phyloP scores from a whole-genome alignment of 345 rosid genomes.

The Bruguiera gymnorhiza region DNA sequence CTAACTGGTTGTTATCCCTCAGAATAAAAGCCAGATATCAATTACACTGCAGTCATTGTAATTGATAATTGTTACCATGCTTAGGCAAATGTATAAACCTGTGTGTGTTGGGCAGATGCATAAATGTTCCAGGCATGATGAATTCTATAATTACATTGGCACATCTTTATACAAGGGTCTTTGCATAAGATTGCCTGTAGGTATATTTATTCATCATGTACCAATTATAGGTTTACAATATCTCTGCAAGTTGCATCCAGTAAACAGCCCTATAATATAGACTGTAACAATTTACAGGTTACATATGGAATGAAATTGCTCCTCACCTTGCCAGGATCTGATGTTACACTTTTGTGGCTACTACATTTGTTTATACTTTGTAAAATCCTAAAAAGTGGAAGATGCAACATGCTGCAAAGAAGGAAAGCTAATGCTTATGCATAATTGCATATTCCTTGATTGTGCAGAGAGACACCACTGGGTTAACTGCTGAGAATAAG shows the following conservation, averaged over 20 bases:
- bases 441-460: background rate
- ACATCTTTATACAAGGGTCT: too few relatives aligned
- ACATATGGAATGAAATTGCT: background rate
- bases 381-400: background rate
- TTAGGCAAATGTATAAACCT: too few relatives aligned
- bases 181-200: too few relatives aligned
- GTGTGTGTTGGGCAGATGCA: too few relatives aligned
- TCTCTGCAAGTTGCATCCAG: too few relatives aligned
- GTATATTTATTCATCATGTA: too few relatives aligned
- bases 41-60: background rate
- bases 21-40: background rate
- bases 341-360: background rate
- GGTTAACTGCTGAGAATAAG: slow-evolving; percentile 61
- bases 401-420: background rate
- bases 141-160: too few relatives aligned
- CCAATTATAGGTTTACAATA: too few relatives aligned
- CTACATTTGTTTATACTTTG: background rate
- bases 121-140: too few relatives aligned
- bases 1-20: background rate
- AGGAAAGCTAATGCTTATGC: background rate
- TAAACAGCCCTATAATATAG: too few relatives aligned
- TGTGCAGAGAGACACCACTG: slow-evolving; percentile 63
- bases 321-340: background rate
- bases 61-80: background rate
- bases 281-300: too few relatives aligned